Base-by-base conservation (phyloP, 1,284 basidiomycete genomes). In the Ceratobasidium papillatum region DNA sequence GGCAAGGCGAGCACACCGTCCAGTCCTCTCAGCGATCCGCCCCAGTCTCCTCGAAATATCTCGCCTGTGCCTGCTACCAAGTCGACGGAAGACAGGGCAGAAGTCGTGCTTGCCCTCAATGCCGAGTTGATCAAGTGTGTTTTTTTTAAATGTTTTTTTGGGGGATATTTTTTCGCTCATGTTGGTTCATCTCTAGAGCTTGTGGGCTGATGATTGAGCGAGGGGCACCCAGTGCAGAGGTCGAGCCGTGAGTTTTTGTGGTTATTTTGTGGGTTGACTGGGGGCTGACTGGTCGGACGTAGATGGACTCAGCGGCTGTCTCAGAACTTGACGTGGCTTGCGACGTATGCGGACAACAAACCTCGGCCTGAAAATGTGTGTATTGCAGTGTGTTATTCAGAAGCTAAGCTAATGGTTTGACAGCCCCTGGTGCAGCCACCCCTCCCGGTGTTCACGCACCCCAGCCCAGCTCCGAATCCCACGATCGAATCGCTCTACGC, bases 101-200 rank as follows among this genome's bases (percentile, higher is more conserved):
- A 54, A 3, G 68, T 72, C 11, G 68, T 72, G 22, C 32, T 72
- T 12, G 68, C 61, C 43, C 68, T 72, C 56, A 72, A 72, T 61
- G 68, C 68, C 56, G 68, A 72, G 56, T 45, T 72, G 41, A 59
- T 72, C 68, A 72, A 72, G 68, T 72, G 27, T n/a, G 68, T 54
- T 32, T 69, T 61, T 47, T 47, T n/a, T 14, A 8, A 43, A 7
- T 12, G 25, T 62, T 30, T 72, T 72, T 72, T 61, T 36, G 2
- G 2, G 3, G 3, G 17, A 30, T 1, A 19, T 69, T 54, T 69
- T 69, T 41, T 69, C 12, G 38, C 54, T 54, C 7, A 41, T 19
- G 54, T 25, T 43, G 27, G 45, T 32, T 47, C 36, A 30, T 36
- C 19, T 17, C 14, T 27, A 72, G 68, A 25, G 68, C 68, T 3